Conservation (phyloP, 805 yeast species). For the Candida tammaniensis region DNA sequence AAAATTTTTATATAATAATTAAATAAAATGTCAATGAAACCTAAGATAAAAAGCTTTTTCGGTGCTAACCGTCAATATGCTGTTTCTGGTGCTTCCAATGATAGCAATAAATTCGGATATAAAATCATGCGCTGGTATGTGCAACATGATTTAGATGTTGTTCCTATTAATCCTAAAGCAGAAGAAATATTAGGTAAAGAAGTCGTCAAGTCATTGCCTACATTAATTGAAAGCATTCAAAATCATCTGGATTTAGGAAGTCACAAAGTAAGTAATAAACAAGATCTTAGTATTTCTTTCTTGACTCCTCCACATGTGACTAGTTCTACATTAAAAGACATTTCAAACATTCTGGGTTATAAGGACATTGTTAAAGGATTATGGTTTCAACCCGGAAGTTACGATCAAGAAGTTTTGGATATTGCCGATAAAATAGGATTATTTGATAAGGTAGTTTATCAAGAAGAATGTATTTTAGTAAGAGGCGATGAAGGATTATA, state of each 20-base stretch:
- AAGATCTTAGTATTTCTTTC: conserved; percentile 59
- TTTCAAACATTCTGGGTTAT: conserved; percentile 40
- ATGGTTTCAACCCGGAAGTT: conserved; percentile 88
- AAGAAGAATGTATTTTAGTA: conserved; percentile 70
- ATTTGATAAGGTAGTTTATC: conserved; percentile 31
- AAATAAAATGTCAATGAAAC: conserved; percentile 34
- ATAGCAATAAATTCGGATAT: conserved; percentile 64
- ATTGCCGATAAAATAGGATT: conserved; percentile 36
- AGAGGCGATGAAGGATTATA: conserved; percentile 55
- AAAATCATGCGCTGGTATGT: conserved; percentile 70
- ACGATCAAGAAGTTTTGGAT: conserved; percentile 49
- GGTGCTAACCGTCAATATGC: conserved; percentile 52
- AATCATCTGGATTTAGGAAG: conserved; percentile 17
- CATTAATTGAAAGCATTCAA: conserved; percentile 22
- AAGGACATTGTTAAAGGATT: conserved; percentile 46
- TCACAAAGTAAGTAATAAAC: conserved; percentile 27
- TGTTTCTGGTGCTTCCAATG: conserved; percentile 71
- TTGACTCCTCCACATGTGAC: conserved; percentile 74
- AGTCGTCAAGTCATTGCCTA: conserved; percentile 32
- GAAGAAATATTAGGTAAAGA: conserved; percentile 43
- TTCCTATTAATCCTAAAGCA: conserved; percentile 64
- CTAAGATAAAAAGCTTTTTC: conserved; percentile 45
- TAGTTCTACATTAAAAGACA: conserved; percentile 27
- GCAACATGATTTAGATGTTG: conserved; percentile 51
- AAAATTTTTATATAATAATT: too few species aligned